Base-by-base conservation (phyloP, 257 asterid species). In the Henckelia pumila region DNA sequence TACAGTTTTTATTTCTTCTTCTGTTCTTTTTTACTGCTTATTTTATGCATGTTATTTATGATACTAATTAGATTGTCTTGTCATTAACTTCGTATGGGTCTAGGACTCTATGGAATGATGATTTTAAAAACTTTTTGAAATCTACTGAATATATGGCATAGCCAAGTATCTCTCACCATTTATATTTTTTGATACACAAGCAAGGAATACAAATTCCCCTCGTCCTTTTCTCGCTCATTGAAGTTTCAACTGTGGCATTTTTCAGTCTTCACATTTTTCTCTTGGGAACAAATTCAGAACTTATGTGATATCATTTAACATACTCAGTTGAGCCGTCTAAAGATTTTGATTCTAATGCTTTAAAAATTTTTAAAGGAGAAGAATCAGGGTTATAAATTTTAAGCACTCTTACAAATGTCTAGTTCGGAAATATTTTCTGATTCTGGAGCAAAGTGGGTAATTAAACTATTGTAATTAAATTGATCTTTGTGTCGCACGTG, bases 1-100 rank as follows among this genome's bases (percentile, higher is more conserved):
- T 86, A 69, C 20, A 58, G 70, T 59, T 64, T 73, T 37, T 49
- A 24, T 53, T 17, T 4, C 7, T 37, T 59, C 60, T 60, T 61
- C 59, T 59, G 3, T 63, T 21, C 33, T 58, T 40, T 20, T 62
- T 26, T 35, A 33, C 13, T 32, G 9, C 19, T 56, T 25, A 50
- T 64, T 60, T 60, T n/a, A 30, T 60, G 25, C 35, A 13, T 60
- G 25, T 14, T 40, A 17, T 20, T 56, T 24, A 19, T 29, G 21
- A n/a, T 60, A 60, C 56, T 47, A 61, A 8, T n/a, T 58, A 3
- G 35, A 56, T 22, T 40, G 1, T 20, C 21, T 37, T 8, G 14
- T 3, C 59, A 7, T 65, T 53, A 13, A 50, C 50, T 52, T 60
- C 44, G 22, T 60, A 21, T 66, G 17, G 28, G 22, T 65, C 16